These are phyloP conservation scores for Sporobolomyces phaffii DNA, from an alignment of 768 basidiomycete species.

Conservation along the genomic window DNA sequence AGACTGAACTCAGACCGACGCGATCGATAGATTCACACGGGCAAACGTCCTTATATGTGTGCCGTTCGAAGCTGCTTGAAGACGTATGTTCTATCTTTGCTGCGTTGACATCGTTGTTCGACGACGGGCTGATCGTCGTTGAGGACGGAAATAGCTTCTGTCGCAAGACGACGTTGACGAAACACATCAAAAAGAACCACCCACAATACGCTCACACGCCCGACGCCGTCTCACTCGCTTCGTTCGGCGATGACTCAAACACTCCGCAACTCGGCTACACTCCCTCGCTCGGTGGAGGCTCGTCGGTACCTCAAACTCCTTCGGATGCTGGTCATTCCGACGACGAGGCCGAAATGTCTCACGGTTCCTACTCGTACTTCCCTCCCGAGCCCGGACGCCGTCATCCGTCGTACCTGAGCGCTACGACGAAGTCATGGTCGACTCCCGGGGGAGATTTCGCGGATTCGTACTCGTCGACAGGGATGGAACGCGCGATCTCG, in stretches of 20 bases:
- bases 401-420: background rate
- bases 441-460: constrained; percentile 2
- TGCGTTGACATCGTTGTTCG: background rate
- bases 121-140: background rate
- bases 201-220: constrained; percentile 19
- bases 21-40: constrained; percentile 43
- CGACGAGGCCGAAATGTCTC: background rate
- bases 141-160: constrained; percentile 42
- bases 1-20: background rate
- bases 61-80: constrained; percentile 41
- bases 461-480: background rate
- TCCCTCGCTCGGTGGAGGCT: constrained; percentile 2
- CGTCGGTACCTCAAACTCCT: constrained; percentile 4
- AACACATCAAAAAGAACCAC: constrained; percentile 46
- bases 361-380: constrained; percentile 8
- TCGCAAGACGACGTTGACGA: constrained; percentile 47
- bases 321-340: constrained; percentile 3
- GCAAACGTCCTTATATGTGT: constrained; percentile 47
- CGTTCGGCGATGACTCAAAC: constrained; percentile 11
- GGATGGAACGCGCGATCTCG: constrained; percentile 12
- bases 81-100: constrained; percentile 36
- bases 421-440: background rate
- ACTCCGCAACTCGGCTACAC: background rate
- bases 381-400: background rate
- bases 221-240: constrained; percentile 19